phyloP scores from a whole-genome alignment of 257 asterid genomes.

The Solanum acaule region DNA sequence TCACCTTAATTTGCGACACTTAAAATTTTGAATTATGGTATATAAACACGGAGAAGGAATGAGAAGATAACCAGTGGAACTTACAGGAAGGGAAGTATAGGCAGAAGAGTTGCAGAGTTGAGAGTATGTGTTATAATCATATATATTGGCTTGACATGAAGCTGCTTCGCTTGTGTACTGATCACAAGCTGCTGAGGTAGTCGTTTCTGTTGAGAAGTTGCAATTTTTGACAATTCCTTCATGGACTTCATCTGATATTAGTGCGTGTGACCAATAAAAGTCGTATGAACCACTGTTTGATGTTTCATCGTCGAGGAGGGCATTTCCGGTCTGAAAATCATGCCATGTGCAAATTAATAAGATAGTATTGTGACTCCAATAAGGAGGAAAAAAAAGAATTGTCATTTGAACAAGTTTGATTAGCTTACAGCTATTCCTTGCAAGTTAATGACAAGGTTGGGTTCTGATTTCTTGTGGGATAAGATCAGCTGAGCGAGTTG shows the following conservation, averaged over 20 bases:
- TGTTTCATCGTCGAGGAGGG: conserved; percentile 24
- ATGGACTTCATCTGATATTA: conserved; percentile 60
- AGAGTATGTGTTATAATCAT: conserved; percentile 34
- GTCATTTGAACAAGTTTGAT: background rate
- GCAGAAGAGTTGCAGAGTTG: conserved; percentile 31
- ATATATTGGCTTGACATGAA: conserved; percentile 9
- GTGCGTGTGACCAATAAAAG: conserved; percentile 44
- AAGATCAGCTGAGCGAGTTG: conserved; percentile 9
- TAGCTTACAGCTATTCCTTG: conserved; percentile 6
- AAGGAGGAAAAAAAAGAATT: background rate
- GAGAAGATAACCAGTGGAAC: background rate
- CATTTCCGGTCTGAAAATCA: conserved; percentile 56
- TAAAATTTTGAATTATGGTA: background rate
- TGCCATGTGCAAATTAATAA: background rate
- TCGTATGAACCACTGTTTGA: conserved; percentile 26
- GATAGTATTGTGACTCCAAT: background rate
- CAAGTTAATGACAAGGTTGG: conserved; percentile 2
- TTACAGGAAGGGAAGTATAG: background rate
- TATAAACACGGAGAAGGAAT: background rate
- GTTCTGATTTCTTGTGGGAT: background rate
- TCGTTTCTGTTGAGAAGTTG: conserved; percentile 18
- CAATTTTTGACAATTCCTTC: conserved; percentile 27
- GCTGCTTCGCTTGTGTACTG: conserved; percentile 4
- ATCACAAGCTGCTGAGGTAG: conserved; percentile 12
- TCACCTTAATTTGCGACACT: background rate